Conservation (phyloP, 169 alveolate genomes). For the Perkinsus chesapeaki region DNA sequence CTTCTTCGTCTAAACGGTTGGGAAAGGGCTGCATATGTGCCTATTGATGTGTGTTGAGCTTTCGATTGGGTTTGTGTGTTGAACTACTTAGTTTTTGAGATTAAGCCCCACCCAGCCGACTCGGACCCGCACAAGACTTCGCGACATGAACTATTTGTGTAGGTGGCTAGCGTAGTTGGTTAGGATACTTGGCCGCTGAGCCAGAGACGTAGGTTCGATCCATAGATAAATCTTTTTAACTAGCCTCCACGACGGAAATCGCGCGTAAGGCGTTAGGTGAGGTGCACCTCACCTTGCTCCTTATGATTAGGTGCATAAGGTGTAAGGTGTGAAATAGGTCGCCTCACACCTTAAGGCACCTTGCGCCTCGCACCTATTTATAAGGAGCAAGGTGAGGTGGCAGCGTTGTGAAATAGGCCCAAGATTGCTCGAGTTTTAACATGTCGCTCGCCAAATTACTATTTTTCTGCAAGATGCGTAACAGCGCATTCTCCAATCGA, state of each 20-base stretch:
- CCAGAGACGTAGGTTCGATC: too few relatives aligned
- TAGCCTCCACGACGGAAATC: not conserved
- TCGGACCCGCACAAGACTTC: too few relatives aligned
- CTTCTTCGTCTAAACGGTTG: not conserved
- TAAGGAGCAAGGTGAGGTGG: not conserved
- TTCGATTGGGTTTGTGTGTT: not conserved
- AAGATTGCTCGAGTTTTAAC: too few relatives aligned
- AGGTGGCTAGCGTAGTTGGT: too few relatives aligned
- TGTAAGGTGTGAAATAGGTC: not conserved
- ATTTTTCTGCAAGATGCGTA: too few relatives aligned
- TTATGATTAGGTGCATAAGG: not conserved
- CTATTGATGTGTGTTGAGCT: not conserved
- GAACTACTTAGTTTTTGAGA: too few relatives aligned
- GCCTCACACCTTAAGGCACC: not conserved
- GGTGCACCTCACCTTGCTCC: not conserved
- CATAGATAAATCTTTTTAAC: too few relatives aligned
- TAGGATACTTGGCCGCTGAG: too few relatives aligned
- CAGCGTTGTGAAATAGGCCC: not conserved
- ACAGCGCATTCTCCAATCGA: too few relatives aligned
- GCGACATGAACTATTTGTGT: too few relatives aligned
- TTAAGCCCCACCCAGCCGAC: too few relatives aligned
- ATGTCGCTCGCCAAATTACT: too few relatives aligned
- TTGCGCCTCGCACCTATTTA: not conserved
- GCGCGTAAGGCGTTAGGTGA: not conserved
- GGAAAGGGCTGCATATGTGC: not conserved